Conservation (phyloP, 2,329 filamentous ascomycete species). For the Microsporum ferrugineum region DNA sequence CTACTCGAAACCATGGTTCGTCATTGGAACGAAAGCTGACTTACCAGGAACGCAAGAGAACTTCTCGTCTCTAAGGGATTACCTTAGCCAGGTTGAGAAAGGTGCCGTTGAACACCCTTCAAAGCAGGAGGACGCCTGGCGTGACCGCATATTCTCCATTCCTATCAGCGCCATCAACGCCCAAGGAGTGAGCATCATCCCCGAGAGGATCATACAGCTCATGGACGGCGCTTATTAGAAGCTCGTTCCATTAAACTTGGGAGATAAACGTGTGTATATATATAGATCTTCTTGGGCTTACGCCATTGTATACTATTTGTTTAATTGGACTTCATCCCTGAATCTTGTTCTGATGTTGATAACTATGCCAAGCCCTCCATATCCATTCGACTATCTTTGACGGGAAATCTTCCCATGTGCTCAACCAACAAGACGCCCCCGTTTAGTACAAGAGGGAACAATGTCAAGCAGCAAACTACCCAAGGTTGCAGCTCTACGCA, state of each 20-base stretch:
- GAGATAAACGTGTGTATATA: not conserved
- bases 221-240: slow-evolving; percentile 22
- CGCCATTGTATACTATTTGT: not conserved
- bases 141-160: slow-evolving; percentile 49
- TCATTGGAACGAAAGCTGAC: slow-evolving; percentile 88
- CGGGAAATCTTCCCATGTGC: not conserved
- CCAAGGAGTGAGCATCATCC: slow-evolving; percentile 58
- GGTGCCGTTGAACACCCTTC: slow-evolving; percentile 62
- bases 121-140: slow-evolving; percentile 55
- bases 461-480: slow-evolving; percentile 30
- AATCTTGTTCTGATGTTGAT: not conserved
- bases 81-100: slow-evolving; percentile 55
- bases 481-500: slow-evolving; percentile 46
- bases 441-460: not conserved
- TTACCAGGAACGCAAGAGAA: slow-evolving; percentile 66
- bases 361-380: not conserved
- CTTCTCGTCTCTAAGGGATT: slow-evolving; percentile 56
- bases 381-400: not conserved
- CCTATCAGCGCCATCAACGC: slow-evolving; percentile 84
- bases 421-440: not conserved
- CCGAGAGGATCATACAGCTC: slow-evolving; percentile 32
- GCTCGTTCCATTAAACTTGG: too few relatives aligned
- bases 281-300: not conserved
- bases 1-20: slow-evolving; percentile 92
- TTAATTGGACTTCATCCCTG: not conserved